Evolutionary conservation across 441 rosid species (phyloP), one percentile per base, ranked within the genome.

Genomic region (Syzygium syzygioides): DNA sequence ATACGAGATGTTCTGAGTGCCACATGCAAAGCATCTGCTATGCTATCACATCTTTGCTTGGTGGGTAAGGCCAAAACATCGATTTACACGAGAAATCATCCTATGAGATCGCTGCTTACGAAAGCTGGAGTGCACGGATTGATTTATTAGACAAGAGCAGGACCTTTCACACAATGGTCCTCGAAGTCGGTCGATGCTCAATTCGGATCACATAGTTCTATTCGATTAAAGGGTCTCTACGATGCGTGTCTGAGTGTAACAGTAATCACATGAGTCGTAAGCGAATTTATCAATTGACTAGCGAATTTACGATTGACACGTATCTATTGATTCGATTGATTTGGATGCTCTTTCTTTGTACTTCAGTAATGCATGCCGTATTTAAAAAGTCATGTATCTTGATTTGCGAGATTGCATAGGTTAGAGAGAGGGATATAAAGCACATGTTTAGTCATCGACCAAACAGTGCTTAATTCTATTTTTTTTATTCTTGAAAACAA

Each of bases 401-500:
- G 48, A 62, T 1, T 30, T 64, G 76, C 37, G 30, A 8, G 23
- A 30, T 30, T 0, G 12, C 30, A 1, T 18, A 19, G 25, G 79
- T 0, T 66, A 14, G 79, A 32, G 79, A 18, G 79, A 32, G 4
- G 26, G 7, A 0, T 0, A 66, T 66, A 66, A 66, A 45, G 48
- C 9, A 2, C 7, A 0, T 45, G 48, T 45, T 45, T 45, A 0
- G 9, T 45, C 7, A 45, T 1, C 48, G 9, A 9, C 9, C 9
- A 45, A 45, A 45, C 48, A 45, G 2, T 45, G 48, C 9, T 7
- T 45, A 2, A 45, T 45, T 7, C 2, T 45, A 45, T 45, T 45
- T 45, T 41, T 45, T 45, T 45, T 6, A 1, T 45, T 7, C 48
- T n/a, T 0, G 0, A 0, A 0, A 45, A 7, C 0, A 45, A 45